Evolutionary conservation across 108 stramenopile genomes (phyloP).

Genomic region (Stephanodiscus minutulus): DNA sequence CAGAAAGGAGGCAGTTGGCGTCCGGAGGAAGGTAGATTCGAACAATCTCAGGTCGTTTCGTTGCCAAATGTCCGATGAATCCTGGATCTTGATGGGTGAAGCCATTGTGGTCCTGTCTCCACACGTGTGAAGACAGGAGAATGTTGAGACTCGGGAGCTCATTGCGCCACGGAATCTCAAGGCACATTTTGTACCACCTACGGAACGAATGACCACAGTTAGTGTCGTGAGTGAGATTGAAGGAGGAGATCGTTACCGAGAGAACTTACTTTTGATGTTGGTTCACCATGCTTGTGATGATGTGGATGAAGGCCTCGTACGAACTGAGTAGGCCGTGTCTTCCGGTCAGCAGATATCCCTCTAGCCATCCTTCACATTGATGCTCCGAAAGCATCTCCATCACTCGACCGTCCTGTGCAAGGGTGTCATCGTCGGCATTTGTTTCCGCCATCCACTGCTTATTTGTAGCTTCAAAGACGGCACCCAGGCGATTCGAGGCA

Average conservation of each 20-base stretch:
- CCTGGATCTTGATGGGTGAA: constrained; percentile 38
- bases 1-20: constrained; percentile 35
- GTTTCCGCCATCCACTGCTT: constrained; percentile 28
- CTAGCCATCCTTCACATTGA: constrained; percentile 43
- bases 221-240: too few relatives aligned
- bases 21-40: constrained; percentile 37
- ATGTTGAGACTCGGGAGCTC: constrained; percentile 24
- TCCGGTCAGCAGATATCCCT: constrained; percentile 37
- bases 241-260: too few relatives aligned
- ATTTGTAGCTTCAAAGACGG: constrained; percentile 31
- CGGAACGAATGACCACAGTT: too few relatives aligned
- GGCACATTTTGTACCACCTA: constrained; percentile 38
- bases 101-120: constrained; percentile 39
- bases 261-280: constrained; percentile 38
- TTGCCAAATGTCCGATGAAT: constrained; percentile 29
- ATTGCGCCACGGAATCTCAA: constrained; percentile 22
- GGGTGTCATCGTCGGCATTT: constrained; percentile 14
- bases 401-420: constrained; percentile 23
- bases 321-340: constrained; percentile 30
- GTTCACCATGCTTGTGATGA: constrained; percentile 30
- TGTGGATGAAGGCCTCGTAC: constrained; percentile 39
- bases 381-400: constrained; percentile 38
- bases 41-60: constrained; percentile 26
- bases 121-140: constrained; percentile 21
- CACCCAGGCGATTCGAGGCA: constrained; percentile 27